Base-by-base conservation (phyloP, 495 filamentous ascomycete species). In the Penicillium goetzii region DNA sequence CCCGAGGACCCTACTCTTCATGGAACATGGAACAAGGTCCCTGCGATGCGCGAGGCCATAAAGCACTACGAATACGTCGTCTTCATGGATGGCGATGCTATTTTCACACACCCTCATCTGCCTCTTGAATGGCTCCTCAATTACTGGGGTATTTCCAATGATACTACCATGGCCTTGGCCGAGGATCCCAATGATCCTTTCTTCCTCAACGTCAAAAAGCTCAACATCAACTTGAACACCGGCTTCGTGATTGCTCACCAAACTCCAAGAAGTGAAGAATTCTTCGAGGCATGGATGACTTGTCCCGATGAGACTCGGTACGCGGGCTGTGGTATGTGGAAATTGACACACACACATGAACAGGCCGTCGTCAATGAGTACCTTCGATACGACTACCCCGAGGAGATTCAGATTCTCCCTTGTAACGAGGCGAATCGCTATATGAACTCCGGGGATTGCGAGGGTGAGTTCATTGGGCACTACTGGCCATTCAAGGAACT, bases 111-210 rank as follows among this genome's bases (percentile, higher is more conserved):
- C 21, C 41, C 19, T 9, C 41, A 47, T 19, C 41, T 47, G 19
- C 41, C 41, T 47, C 41, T 47, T 3, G 41, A 47, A 23, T 47
- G 41, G 41, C 41, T 47, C 41, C 21, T 47, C 19, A 47, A 47
- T 9, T 47, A 47, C 41, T 47, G 41, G 41, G 41, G 11, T 4
- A 47, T 47, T 3, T 9, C 41, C 41, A 9, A 9, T 19, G 19
- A 47, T 6, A 23, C 41, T 19, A 19, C 21, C 2, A 47, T 47
- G 8, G 41, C 41, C 19, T 21, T 47, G 41, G 41, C 41, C 21
- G 41, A 21, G 41, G 41, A 47, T 12, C 41, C 41, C 19, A 47
- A 15, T 11, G 19, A 47, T 23, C 40, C 40, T 11, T 36, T 36
- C 34, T 36, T 40, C 36, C 36, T 40, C 36, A 40, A 40, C 36